Evolutionary conservation across 305 asterid species (phyloP).

Genomic region (Fraxinus xanthoxyloides): DNA sequence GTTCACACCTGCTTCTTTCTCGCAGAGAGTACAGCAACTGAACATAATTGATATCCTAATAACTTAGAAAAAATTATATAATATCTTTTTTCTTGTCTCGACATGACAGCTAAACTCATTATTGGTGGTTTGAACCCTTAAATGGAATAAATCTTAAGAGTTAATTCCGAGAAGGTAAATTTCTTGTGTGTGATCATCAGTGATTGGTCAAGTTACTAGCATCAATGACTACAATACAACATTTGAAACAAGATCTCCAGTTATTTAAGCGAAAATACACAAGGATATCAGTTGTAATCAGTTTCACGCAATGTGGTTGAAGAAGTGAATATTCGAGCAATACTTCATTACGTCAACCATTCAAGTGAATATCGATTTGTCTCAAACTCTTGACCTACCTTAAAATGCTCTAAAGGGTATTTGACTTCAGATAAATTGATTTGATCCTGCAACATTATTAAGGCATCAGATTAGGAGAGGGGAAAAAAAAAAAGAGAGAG

Average conservation of each 20-base stretch:
- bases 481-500: not conserved
- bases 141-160: not conserved
- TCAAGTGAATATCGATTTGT: slow-evolving; percentile 6
- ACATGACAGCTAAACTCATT: not conserved
- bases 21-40: not conserved
- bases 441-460: slow-evolving; percentile 77
- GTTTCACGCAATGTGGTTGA: not conserved
- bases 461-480: slow-evolving; percentile 28
- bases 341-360: slow-evolving; percentile 4
- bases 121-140: not conserved
- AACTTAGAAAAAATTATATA: not conserved
- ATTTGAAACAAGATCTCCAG: not conserved
- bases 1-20: not conserved
- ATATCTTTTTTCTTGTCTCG: not conserved
- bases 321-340: not conserved
- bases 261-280: not conserved
- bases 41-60: not conserved
- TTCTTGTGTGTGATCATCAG: not conserved
- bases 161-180: not conserved
- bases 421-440: slow-evolving; percentile 75
- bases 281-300: not conserved
- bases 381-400: slow-evolving; percentile 49
- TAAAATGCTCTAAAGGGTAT: slow-evolving; percentile 82
- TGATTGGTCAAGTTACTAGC: not conserved
- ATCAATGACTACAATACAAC: not conserved